Evolutionary conservation across 1,284 basidiomycete species (phyloP), one percentile per base, ranked within the genome.

Genomic region (Malassezia slooffiae): DNA sequence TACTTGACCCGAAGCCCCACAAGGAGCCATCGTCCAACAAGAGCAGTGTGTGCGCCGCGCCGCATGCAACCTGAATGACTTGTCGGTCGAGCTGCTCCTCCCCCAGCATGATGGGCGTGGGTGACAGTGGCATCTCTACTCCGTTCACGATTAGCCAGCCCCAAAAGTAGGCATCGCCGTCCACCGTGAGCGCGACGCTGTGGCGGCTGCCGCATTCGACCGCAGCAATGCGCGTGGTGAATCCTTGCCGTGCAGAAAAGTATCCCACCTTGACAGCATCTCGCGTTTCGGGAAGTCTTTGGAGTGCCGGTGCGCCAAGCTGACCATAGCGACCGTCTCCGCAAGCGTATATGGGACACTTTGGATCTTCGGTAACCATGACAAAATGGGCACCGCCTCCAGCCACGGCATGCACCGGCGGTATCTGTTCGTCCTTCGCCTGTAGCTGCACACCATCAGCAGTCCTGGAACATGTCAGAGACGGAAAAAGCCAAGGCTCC

Each of bases 251-350:
- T n/a, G 13, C 6, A 1, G 37, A 45, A 27, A 45, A 45, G 17
- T 34, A 45, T 1, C 30, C 10, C 8, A 45, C 19, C 7, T 9
- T 28, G 20, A 12, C 27, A 21, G n/a, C 10, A 5, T 26, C 13
- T n/a, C 11, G 19, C n/a, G 4, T 29, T 4, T 17, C 4, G 3
- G 3, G 3, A 8, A n/a, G 12, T 12, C 24, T 7, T 12, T 26
- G 24, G 12, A 27, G 5, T 4, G 20, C 17, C 20, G 28, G 6
- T 2, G 22, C n/a, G 8, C 43, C 43, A 1, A 45, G 36, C 27
- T 45, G 43, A 7, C 43, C 30, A 35, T 34, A 39, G 2, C 43
- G 31, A 20, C 39, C 39, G 21, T 45, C 43, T 6, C 43, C 43
- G 3, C 8, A 15, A 1, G 32, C 15, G 34, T 29, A 45, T 5